phyloP scores from a whole-genome alignment of 305 asterid genomes.

The Solanum hybrid region DNA sequence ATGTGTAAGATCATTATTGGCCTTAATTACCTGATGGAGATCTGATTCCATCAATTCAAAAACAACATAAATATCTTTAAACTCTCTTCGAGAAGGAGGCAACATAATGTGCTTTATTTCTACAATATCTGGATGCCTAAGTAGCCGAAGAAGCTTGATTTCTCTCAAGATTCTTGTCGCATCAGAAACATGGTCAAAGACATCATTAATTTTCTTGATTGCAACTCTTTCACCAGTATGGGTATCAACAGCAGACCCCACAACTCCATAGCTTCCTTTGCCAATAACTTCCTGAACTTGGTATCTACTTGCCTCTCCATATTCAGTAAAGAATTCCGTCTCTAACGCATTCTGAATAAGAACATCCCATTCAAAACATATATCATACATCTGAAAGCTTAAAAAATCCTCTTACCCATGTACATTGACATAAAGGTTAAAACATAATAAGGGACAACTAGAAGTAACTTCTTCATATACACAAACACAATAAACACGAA shows the following conservation, averaged over 20 bases:
- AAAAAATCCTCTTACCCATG: neutral
- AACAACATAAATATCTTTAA: slow-evolving; percentile 40
- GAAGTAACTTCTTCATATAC: neutral
- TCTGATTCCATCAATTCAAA: slow-evolving; percentile 52
- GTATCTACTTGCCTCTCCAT: slow-evolving; percentile 43
- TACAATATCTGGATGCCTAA: slow-evolving; percentile 45
- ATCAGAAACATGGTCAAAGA: slow-evolving; percentile 45
- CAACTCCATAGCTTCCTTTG: slow-evolving; percentile 49
- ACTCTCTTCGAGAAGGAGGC: slow-evolving; percentile 45
- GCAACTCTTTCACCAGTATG: slow-evolving; percentile 47
- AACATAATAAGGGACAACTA: neutral
- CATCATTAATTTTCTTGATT: slow-evolving; percentile 44
- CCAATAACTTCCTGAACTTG: slow-evolving; percentile 41
- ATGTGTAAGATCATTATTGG: slow-evolving; percentile 39
- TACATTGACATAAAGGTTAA: neutral
- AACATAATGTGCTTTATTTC: slow-evolving; percentile 45
- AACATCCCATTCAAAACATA: neutral
- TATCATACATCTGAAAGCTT: neutral
- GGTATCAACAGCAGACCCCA: slow-evolving; percentile 37
- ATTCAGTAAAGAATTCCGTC: slow-evolving; percentile 38
- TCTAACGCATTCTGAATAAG: slow-evolving; percentile 19
- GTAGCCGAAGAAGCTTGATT: slow-evolving; percentile 40
- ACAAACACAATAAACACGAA: neutral
- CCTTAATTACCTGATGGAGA: slow-evolving; percentile 48
- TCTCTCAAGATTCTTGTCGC: slow-evolving; percentile 45